These are phyloP conservation scores for Mycena indigotica DNA, from an alignment of 768 basidiomycete species.

Conservation along the genomic window DNA sequence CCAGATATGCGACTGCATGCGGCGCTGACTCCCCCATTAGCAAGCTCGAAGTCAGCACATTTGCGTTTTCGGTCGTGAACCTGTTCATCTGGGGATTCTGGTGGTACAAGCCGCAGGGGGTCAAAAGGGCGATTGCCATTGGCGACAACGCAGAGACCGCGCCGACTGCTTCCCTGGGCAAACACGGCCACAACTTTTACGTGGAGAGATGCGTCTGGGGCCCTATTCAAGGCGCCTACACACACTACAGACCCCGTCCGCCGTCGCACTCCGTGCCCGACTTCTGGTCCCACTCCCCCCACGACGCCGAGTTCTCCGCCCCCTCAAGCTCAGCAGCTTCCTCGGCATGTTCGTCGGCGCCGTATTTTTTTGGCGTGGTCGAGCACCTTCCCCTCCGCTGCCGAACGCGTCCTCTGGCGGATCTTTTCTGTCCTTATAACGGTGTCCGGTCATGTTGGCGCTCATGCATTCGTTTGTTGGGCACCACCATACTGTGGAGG, in stretches of 20 bases:
- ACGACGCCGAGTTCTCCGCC: background rate
- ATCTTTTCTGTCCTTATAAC: background rate
- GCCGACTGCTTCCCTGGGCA: no score
- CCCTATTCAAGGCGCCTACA: background rate
- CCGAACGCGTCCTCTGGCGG: background rate
- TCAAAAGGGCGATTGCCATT: conserved; percentile 13
- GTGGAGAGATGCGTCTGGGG: background rate
- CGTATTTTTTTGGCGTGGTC: background rate
- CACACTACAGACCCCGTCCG: background rate
- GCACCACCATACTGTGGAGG: background rate
- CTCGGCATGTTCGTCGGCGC: background rate
- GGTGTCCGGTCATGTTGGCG: background rate
- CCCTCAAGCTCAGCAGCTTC: background rate
- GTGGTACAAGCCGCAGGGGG: conserved; percentile 27
- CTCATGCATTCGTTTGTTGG: background rate
- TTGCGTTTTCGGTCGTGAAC: conserved; percentile 21
- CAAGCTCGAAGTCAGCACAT: conserved; percentile 24
- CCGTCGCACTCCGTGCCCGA: background rate
- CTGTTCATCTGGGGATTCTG: conserved; percentile 21
- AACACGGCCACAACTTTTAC: no score
- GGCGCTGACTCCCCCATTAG: conserved; percentile 16
- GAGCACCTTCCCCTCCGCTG: background rate
- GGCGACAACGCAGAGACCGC: no score
- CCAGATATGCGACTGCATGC: background rate
- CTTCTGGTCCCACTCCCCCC: background rate